Evolutionary conservation across 2,329 filamentous ascomycete species (phyloP).

Genomic region (Clonostachys sp.): DNA sequence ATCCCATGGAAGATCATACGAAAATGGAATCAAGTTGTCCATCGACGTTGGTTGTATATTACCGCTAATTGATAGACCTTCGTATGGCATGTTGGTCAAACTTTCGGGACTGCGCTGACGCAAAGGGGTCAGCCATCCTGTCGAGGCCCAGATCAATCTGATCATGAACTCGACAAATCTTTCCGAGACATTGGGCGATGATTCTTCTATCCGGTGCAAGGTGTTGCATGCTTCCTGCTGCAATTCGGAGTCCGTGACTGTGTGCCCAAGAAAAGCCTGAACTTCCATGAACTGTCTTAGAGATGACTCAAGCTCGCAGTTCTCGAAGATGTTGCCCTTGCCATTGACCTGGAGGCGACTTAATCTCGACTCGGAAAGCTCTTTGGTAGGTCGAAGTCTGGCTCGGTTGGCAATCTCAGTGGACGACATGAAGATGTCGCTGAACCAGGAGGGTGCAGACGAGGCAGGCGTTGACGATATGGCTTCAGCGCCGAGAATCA

Average conservation of each 20-base stretch:
- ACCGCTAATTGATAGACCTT: too few species aligned
- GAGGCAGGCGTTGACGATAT: not conserved
- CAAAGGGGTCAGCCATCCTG: not conserved
- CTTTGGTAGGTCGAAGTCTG: conserved; percentile 9
- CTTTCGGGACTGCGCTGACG: not conserved
- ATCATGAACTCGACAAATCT: not conserved
- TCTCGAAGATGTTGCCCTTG: conserved; percentile 12
- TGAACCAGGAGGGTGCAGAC: conserved; percentile 10
- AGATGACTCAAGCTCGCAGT: conserved; percentile 9
- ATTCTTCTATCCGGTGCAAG: conserved; percentile 4
- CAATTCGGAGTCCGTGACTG: conserved; percentile 5
- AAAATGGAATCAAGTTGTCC: too few species aligned
- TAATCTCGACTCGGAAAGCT: conserved; percentile 6
- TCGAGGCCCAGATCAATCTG: not conserved
- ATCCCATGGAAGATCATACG: too few species aligned
- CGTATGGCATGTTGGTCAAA: not conserved
- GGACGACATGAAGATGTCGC: conserved; percentile 12
- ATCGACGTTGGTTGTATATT: too few species aligned
- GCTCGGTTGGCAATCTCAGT: conserved; percentile 7
- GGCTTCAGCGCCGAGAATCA: conserved; percentile 15
- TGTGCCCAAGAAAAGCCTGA: conserved; percentile 1
- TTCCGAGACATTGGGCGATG: not conserved
- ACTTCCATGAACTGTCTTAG: conserved; percentile 1
- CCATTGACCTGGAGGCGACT: conserved; percentile 11
- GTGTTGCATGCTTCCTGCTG: conserved; percentile 9